phyloP scores from a whole-genome alignment of 2,329 filamentous ascomycete genomes.

The Clonostachys chloroleuca region DNA sequence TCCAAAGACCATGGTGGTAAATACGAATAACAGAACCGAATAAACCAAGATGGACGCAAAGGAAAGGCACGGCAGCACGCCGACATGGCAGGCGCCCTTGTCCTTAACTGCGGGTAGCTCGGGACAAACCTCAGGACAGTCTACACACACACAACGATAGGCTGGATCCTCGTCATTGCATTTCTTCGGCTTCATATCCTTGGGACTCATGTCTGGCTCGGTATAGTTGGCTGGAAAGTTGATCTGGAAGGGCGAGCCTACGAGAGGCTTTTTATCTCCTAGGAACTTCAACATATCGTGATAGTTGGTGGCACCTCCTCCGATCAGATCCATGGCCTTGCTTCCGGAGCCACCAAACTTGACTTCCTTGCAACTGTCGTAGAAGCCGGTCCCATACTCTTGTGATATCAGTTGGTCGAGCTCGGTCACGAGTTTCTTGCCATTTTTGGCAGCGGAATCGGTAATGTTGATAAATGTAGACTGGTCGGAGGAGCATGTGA shows the following conservation, averaged over 20 bases:
- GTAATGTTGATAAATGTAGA: constrained; percentile 95
- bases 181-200: constrained; percentile 70
- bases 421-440: constrained; percentile 70
- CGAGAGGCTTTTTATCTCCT: constrained; percentile 76
- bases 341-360: constrained; percentile 95
- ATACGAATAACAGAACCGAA: constrained; percentile 64
- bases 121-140: constrained; percentile 84
- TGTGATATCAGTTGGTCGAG: constrained; percentile 85
- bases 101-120: constrained; percentile 72
- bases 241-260: constrained; percentile 97
- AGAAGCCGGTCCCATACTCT: constrained; percentile 83
- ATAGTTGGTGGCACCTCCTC: constrained; percentile 90
- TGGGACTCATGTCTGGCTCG: constrained; percentile 66
- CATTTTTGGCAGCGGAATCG: constrained; percentile 56
- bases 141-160: constrained; percentile 89
- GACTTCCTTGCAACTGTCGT: constrained; percentile 97
- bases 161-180: constrained; percentile 86
- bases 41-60: constrained; percentile 91
- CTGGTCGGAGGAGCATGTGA: constrained; percentile 96
- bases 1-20: constrained; percentile 63
- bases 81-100: constrained; percentile 72
- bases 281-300: constrained; percentile 84
- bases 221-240: constrained; percentile 71
- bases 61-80: constrained; percentile 84
- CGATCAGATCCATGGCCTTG: constrained; percentile 93